phyloP scores from a whole-genome alignment of 2,329 filamentous ascomycete species.

The Tolypocladium capitatum region DNA sequence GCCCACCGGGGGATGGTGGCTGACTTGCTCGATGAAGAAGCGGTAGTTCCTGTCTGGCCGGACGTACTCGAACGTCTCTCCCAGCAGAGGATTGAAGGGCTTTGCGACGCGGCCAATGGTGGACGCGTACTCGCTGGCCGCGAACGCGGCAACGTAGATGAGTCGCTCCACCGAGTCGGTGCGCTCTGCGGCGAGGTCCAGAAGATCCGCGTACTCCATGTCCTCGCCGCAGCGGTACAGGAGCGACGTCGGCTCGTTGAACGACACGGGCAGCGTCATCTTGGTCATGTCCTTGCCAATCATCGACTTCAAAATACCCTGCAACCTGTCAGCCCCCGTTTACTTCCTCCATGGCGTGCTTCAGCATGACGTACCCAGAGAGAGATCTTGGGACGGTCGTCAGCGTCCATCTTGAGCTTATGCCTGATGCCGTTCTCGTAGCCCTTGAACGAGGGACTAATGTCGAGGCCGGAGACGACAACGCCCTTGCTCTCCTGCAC shows the following conservation, averaged over 20 bases:
- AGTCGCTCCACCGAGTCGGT: constrained; percentile 80
- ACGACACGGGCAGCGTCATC: constrained; percentile 96
- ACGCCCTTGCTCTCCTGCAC: constrained; percentile 29
- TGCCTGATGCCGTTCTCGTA: constrained; percentile 81
- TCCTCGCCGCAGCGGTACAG: constrained; percentile 92
- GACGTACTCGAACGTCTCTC: constrained; percentile 94
- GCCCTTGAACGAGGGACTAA: constrained; percentile 68
- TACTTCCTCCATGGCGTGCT: background rate
- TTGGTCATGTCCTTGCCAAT: constrained; percentile 99
- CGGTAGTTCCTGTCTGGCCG: constrained; percentile 94
- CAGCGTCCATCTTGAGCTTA: constrained; percentile 75
- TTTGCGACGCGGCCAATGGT: constrained; percentile 95
- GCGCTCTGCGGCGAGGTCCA: constrained; percentile 78
- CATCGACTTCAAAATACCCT: constrained; percentile 98
- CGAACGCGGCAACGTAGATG: constrained; percentile 90
- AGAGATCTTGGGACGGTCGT: constrained; percentile 85
- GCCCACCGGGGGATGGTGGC: constrained; percentile 89
- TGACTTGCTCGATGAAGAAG: constrained; percentile 97
- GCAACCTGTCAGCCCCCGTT: constrained; percentile 9
- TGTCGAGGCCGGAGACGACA: constrained; percentile 38
- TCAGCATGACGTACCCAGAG: constrained; percentile 62
- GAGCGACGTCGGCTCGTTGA: constrained; percentile 94
- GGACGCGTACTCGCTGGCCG: constrained; percentile 90
- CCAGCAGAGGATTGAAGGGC: constrained; percentile 91
- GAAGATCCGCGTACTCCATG: constrained; percentile 91